Percentiles rank a stretch among this genome's conserved stretches.
Conservation (phyloP, 2,329 filamentous ascomycete genomes). For the Penicillium sp. region DNA sequence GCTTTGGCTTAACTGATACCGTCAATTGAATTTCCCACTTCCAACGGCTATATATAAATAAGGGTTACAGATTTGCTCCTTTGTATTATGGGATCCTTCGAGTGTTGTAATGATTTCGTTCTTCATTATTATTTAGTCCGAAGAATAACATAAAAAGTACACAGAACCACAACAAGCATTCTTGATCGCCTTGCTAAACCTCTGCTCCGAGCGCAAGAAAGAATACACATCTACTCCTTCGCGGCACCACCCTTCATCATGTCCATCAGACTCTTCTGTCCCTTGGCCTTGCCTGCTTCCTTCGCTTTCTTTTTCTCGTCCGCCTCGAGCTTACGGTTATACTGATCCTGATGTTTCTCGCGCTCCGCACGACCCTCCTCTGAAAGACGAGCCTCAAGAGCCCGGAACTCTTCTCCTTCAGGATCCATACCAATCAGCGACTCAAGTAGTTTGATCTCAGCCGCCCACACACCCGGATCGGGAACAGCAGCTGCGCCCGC, state of each 20-base stretch:
- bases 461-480: conserved; percentile 77
- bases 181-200: neutral
- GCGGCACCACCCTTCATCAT: conserved; percentile 25
- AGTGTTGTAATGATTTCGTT: neutral
- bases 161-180: neutral
- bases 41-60: neutral
- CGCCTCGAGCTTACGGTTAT: conserved; percentile 63
- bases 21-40: conserved; percentile 14
- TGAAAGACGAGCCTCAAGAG: conserved; percentile 57
- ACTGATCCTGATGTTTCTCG: conserved; percentile 66
- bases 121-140: neutral
- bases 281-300: conserved; percentile 31
- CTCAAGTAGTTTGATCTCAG: conserved; percentile 91
- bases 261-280: conserved; percentile 29
- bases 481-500: conserved; percentile 46
- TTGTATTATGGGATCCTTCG: neutral
- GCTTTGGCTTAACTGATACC: conserved; percentile 19
- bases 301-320: conserved; percentile 43
- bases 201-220: neutral
- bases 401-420: conserved; percentile 62
- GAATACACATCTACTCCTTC: conserved; percentile 1
- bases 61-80: neutral
- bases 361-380: conserved; percentile 63
- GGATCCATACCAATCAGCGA: conserved; percentile 74
- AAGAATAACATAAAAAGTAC: neutral